Percentiles rank a stretch among this genome's conserved stretches.
Conservation (phyloP, 495 filamentous ascomycete genomes). For the Aspergillus mulundensis region DNA sequence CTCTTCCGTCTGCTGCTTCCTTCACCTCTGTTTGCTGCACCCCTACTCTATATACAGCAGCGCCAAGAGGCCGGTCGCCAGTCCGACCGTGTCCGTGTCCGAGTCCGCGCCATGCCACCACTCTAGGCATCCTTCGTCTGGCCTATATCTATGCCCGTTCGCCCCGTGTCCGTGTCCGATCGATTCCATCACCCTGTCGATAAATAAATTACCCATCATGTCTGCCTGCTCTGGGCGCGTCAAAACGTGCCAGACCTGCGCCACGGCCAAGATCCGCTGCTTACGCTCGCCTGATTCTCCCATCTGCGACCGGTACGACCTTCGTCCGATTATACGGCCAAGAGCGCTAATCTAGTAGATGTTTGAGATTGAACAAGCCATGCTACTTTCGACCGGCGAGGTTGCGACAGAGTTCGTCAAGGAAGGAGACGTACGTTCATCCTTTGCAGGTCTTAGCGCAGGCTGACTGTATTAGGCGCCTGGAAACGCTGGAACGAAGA, state of each 20-base stretch:
- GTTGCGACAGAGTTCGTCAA: not conserved
- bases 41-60: not conserved
- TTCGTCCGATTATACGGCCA: not conserved
- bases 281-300: constrained; percentile 1
- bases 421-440: not conserved
- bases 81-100: constrained; percentile 5
- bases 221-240: constrained; percentile 1
- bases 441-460: not conserved
- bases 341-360: not conserved
- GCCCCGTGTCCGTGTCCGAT: constrained; percentile 3
- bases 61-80: not conserved
- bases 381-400: constrained; percentile 14
- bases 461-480: not conserved
- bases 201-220: not conserved
- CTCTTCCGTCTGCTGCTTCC: too few species aligned
- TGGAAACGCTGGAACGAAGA: constrained; percentile 16
- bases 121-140: not conserved
- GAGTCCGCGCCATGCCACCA: not conserved
- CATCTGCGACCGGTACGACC: constrained; percentile 14
- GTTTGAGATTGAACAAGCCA: constrained; percentile 14
- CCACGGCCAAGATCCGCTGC: constrained; percentile 21
- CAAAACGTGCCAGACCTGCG: constrained; percentile 24
- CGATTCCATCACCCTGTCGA: not conserved
- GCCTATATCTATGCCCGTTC: not conserved
- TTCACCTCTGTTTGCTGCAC: too few species aligned